These are phyloP conservation scores for Linum tenue DNA, from an alignment of 345 rosid species.

Conservation along the genomic window DNA sequence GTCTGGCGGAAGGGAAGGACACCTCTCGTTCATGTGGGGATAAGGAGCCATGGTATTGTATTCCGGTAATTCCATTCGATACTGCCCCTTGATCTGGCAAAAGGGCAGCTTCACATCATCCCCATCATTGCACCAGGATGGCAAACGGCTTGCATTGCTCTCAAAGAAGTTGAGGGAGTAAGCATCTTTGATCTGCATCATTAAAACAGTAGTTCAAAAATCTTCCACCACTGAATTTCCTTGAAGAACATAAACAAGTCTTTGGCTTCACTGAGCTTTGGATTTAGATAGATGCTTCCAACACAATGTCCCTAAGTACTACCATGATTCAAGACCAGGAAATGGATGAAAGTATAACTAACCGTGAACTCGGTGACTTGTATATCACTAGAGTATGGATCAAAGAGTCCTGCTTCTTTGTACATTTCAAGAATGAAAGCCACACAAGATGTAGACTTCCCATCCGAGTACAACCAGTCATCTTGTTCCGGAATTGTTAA, in stretches of 20 bases:
- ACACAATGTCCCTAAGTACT: too few relatives aligned
- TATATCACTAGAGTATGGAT: slow-evolving; percentile 47
- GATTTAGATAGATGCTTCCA: not conserved
- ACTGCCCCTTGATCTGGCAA: slow-evolving; percentile 85
- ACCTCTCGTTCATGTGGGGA: slow-evolving; percentile 81
- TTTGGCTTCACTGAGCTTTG: not conserved
- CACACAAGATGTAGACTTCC: slow-evolving; percentile 85
- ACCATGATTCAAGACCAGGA: not conserved
- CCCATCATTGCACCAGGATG: slow-evolving; percentile 84
- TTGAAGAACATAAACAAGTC: not conserved
- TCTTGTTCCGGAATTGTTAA: slow-evolving; percentile 91
- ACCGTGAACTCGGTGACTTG: slow-evolving; percentile 98
- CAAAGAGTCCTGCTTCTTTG: slow-evolving; percentile 85
- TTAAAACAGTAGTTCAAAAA: slow-evolving; percentile 1
- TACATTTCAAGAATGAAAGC: slow-evolving; percentile 91
- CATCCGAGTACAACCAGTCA: slow-evolving; percentile 84
- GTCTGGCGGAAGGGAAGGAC: slow-evolving; percentile 85
- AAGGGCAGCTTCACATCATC: slow-evolving; percentile 71
- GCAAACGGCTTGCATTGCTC: slow-evolving; percentile 68
- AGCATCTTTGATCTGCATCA: slow-evolving; percentile 75
- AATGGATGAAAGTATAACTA: slow-evolving; percentile 16
- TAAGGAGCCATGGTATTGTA: slow-evolving; percentile 83
- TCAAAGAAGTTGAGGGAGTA: slow-evolving; percentile 67
- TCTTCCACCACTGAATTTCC: not conserved
- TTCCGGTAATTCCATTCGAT: slow-evolving; percentile 89